These are phyloP conservation scores for Casuarina cunninghamiana DNA, from an alignment of 306 rosid species.

Conservation along the genomic window DNA sequence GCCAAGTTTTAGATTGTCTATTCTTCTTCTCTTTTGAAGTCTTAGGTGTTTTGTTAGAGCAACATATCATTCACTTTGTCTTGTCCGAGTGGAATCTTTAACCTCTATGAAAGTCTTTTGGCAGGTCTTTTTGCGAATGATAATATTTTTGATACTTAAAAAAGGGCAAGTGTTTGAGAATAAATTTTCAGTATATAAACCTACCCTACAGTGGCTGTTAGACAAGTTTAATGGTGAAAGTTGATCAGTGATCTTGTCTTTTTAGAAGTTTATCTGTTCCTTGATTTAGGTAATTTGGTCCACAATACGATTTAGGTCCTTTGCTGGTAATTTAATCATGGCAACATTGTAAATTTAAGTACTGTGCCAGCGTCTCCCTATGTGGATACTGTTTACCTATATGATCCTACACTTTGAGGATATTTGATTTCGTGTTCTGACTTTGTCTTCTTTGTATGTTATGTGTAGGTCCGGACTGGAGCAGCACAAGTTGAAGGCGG, in stretches of 20 bases:
- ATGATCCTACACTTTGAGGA: not conserved
- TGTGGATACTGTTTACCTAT: no score
- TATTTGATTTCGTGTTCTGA: not conserved
- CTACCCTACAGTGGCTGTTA: no score
- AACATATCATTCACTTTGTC: not conserved
- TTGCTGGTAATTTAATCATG: no score
- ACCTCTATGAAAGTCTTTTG: not conserved
- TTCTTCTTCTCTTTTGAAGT: not conserved
- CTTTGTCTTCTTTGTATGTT: slow-evolving; percentile 6
- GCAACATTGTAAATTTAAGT: no score
- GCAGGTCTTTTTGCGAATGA: not conserved
- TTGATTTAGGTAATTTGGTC: no score
- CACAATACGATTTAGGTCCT: no score
- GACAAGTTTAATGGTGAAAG: no score
- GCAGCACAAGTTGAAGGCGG: slow-evolving; percentile 99
- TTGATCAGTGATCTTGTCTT: no score
- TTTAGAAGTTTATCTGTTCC: no score
- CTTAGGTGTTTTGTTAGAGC: not conserved
- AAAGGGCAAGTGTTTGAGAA: not conserved
- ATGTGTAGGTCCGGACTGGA: slow-evolving; percentile 75
- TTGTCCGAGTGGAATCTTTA: not conserved
- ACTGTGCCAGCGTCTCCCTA: no score
- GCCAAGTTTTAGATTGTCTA: not conserved
- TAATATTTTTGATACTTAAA: not conserved
- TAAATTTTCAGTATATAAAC: no score